Conservation (phyloP, 768 basidiomycete genomes). For the Lentinula edodes region DNA sequence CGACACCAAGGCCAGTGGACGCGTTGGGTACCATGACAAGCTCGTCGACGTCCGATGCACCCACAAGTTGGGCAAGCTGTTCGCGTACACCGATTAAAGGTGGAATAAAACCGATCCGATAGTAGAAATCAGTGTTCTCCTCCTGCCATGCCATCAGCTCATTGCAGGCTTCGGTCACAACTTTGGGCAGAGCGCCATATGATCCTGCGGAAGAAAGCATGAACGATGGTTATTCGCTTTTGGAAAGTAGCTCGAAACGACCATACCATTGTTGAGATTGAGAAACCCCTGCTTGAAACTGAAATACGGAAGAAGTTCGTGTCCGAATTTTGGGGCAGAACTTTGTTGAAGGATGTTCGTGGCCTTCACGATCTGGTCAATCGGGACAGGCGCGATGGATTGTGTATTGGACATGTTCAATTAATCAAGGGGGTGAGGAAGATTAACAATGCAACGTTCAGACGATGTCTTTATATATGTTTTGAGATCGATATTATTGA, state of each 20-base stretch:
- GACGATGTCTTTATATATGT: not conserved
- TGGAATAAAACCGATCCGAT: conserved; percentile 28
- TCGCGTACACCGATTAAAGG: conserved; percentile 34
- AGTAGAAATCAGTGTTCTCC: conserved; percentile 53
- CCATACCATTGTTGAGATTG: not conserved
- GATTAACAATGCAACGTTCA: not conserved
- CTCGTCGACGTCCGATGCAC: conserved; percentile 41
- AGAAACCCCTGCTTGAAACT: not conserved
- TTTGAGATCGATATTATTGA: not conserved
- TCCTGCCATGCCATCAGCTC: conserved; percentile 38
- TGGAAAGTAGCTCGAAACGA: conserved; percentile 2
- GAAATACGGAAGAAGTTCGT: not conserved
- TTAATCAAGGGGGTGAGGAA: not conserved
- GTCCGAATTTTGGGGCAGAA: not conserved
- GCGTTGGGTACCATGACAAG: conserved; percentile 57
- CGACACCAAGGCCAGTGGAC: conserved; percentile 58
- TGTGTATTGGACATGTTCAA: not conserved
- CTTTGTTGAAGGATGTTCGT: not conserved
- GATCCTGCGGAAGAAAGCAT: conserved; percentile 47
- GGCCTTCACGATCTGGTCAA: not conserved
- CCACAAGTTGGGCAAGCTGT: conserved; percentile 47
- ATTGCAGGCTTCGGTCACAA: conserved; percentile 41
- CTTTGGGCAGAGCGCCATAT: conserved; percentile 49
- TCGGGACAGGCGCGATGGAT: not conserved
- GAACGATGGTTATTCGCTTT: not conserved